Conservation (phyloP, 768 basidiomycete species). For the Coprinellus micaceus region DNA sequence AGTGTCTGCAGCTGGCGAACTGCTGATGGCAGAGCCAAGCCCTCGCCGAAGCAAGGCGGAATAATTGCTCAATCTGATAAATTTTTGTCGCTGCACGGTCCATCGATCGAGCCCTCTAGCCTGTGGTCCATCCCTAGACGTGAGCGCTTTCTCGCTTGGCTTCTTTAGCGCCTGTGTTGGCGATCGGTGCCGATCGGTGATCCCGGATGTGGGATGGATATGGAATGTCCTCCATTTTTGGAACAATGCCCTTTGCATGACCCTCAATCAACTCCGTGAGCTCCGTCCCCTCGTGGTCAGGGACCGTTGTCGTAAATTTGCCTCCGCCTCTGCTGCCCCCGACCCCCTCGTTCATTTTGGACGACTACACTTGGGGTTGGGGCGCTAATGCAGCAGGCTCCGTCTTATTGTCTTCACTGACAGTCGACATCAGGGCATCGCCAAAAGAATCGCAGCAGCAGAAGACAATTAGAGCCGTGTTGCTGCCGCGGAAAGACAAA, state of each 20-base stretch:
- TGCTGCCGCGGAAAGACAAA: slow-evolving; percentile 1
- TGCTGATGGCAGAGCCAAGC: slow-evolving; percentile 50
- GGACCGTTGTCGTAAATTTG: neutral
- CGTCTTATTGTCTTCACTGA: slow-evolving; percentile 1
- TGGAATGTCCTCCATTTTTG: neutral
- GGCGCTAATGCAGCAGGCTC: neutral
- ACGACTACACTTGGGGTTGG: neutral
- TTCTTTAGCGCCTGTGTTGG: too few relatives aligned
- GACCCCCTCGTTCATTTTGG: neutral
- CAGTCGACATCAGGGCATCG: neutral
- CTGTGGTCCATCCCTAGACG: too few relatives aligned
- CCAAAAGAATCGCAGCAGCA: neutral
- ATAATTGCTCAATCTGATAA: too few relatives aligned
- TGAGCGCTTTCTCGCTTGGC: too few relatives aligned
- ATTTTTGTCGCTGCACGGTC: too few relatives aligned
- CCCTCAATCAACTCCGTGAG: neutral
- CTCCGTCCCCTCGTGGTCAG: too few relatives aligned
- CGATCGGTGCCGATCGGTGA: too few relatives aligned
- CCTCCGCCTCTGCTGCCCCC: neutral
- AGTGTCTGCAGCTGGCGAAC: slow-evolving; percentile 69
- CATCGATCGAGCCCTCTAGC: too few relatives aligned
- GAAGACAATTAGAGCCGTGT: slow-evolving; percentile 5
- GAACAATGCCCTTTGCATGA: neutral
- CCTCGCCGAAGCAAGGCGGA: slow-evolving; percentile 11
- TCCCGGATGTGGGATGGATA: neutral